Evolutionary conservation across 306 rosid genomes (phyloP), one percentile per base, ranked within the genome.

Genomic region (Casuarina cunninghamiana): DNA sequence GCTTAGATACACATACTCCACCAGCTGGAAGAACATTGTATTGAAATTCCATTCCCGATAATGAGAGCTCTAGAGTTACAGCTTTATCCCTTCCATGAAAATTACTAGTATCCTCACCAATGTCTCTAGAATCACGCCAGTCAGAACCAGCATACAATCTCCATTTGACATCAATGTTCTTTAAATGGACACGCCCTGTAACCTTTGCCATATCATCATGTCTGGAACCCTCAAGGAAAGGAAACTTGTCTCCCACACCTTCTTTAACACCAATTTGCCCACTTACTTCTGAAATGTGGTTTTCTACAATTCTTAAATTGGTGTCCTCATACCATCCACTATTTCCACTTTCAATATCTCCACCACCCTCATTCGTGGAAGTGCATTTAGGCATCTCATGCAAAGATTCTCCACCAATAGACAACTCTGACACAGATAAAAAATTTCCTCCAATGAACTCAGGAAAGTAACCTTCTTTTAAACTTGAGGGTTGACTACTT

Each of bases 91-190:
- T 87, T 82, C 91, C 89, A 35, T 71, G 32, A 55, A 4, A 51
- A 66, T 80, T 46, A 65, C 41, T 74, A 46, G 86, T 78, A 48
- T 45, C 84, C 74, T 76, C 89, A 72, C 78, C 89, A 79, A 69
- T 76, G 72, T 72, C 87, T 68, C 44, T 76, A 39, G 81, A 84
- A 79, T 82, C 86, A 69, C 54, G 78, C 90, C 90, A 91, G 78
- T 95, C 97, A 79, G 84, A 88, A 75, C 98, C 98, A 71, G 91
- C 89, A 86, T 79, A 78, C 88, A 95, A 86, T 86, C 79, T 95
- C 97, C 97, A 95, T 75, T 89, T 88, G 63, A 95, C 75, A 84
- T 95, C 89, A 76, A 95, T 86, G 78, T 88, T 85, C 62, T 84
- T 86, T 70, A 95, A 84, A 87, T 87, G 82, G 71, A 95, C 87